Percentiles rank a stretch among this genome's conserved stretches.
phyloP scores from a whole-genome alignment of 2,329 filamentous ascomycete species.

The Coleophoma crateriformis region DNA sequence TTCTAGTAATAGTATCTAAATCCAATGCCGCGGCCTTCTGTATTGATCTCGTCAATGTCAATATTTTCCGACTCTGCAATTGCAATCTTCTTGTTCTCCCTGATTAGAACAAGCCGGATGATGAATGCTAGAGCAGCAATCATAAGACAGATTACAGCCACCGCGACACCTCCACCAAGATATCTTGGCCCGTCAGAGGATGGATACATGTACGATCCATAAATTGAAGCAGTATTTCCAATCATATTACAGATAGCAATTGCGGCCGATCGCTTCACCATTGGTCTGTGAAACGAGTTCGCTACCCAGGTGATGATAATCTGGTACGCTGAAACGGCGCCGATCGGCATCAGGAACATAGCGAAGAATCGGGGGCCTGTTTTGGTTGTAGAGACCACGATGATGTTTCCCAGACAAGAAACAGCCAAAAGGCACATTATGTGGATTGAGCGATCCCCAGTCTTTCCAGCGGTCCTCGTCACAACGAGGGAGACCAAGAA shows the following conservation, averaged over 20 bases:
- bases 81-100: conserved; percentile 29
- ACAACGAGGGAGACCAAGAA: conserved; percentile 48
- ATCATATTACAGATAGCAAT: conserved; percentile 23
- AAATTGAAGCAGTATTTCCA: conserved; percentile 25
- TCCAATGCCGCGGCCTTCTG: conserved; percentile 1
- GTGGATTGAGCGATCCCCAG: conserved; percentile 49
- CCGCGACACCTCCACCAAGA: conserved; percentile 27
- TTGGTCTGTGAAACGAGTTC: conserved; percentile 25
- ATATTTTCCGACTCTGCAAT: conserved; percentile 9
- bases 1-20: conserved; percentile 8
- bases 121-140: conserved; percentile 28
- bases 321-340: conserved; percentile 44
- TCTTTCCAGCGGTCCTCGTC: conserved; percentile 48
- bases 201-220: conserved; percentile 28
- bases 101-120: conserved; percentile 26
- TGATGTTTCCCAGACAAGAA: conserved; percentile 47
- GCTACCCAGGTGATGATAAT: conserved; percentile 25
- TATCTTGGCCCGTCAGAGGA: conserved; percentile 28
- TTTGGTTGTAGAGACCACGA: conserved; percentile 44
- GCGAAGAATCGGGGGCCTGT: conserved; percentile 52
- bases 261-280: conserved; percentile 25
- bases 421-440: conserved; percentile 47
- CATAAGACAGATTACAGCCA: conserved; percentile 27
- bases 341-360: conserved; percentile 57
- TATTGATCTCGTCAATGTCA: background rate